These are phyloP conservation scores for Tolypocladium sp. DNA, from an alignment of 2,329 filamentous ascomycete genomes.

Conservation along the genomic window DNA sequence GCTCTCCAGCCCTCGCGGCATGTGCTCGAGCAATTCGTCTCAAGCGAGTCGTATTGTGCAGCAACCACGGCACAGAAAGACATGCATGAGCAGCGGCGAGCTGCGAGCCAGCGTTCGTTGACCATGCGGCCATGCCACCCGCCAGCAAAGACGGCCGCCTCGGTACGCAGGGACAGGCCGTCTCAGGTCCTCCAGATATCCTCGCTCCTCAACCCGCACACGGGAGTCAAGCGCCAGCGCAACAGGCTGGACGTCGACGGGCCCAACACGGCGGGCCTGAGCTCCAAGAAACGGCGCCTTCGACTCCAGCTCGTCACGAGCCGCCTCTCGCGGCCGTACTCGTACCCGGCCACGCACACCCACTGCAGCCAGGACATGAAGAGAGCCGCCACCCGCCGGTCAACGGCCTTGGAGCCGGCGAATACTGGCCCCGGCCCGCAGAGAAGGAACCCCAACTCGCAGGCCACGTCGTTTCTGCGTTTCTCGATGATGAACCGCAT, in stretches of 20 bases:
- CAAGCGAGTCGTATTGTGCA: not conserved
- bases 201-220: conserved; percentile 5
- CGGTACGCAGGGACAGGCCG: not conserved
- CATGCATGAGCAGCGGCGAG: not conserved
- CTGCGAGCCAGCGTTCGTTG: not conserved
- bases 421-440: conserved; percentile 19
- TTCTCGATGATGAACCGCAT: conserved; percentile 58
- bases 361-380: conserved; percentile 38
- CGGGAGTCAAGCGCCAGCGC: conserved; percentile 39
- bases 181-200: conserved; percentile 4
- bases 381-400: conserved; percentile 24
- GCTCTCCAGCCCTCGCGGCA: not conserved
- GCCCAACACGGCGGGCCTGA: conserved; percentile 37
- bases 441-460: conserved; percentile 30
- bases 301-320: conserved; percentile 58
- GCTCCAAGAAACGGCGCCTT: conserved; percentile 59
- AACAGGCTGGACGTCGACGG: conserved; percentile 50
- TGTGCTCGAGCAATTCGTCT: not conserved
- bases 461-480: conserved; percentile 47
- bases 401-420: conserved; percentile 18
- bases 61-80: not conserved
- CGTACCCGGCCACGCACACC: conserved; percentile 60
- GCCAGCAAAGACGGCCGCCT: not conserved
- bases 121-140: not conserved
- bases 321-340: conserved; percentile 60